Percentiles rank a stretch among this genome's conserved stretches.
These are phyloP conservation scores for Mycena albidolilacea DNA, from an alignment of 768 basidiomycete species.

Conservation along the genomic window DNA sequence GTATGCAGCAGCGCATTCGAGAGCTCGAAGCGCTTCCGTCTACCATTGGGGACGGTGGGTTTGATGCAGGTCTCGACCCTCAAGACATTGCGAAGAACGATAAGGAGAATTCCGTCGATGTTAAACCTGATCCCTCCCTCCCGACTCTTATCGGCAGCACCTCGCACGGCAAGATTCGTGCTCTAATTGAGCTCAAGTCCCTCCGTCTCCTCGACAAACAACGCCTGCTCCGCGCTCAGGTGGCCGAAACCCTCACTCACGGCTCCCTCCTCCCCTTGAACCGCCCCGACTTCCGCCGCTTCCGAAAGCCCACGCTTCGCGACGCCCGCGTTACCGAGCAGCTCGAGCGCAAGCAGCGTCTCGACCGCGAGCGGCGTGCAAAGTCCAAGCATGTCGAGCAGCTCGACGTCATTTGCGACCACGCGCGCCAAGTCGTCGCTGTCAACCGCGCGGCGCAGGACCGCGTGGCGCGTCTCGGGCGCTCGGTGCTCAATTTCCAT, in stretches of 20 bases:
- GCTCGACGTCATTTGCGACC: constrained; percentile 86
- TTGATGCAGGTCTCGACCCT: constrained; percentile 63
- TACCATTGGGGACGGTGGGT: constrained; percentile 83
- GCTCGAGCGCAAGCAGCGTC: constrained; percentile 91
- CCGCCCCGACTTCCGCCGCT: constrained; percentile 90
- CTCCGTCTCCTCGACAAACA: constrained; percentile 94
- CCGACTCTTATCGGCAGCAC: constrained; percentile 70
- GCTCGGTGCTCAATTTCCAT: constrained; percentile 88
- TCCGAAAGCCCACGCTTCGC: constrained; percentile 87
- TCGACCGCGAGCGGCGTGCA: constrained; percentile 92
- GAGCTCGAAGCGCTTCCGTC: constrained; percentile 88
- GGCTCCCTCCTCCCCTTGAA: constrained; percentile 92
- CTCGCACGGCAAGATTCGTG: constrained; percentile 87
- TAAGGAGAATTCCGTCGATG: constrained; percentile 53
- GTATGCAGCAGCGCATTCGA: constrained; percentile 88
- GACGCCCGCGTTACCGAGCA: constrained; percentile 93
- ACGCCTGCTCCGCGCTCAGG: constrained; percentile 84
- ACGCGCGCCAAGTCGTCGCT: constrained; percentile 83
- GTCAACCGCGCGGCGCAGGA: constrained; percentile 76
- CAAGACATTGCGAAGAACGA: constrained; percentile 59
- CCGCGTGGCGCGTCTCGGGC: constrained; percentile 81
- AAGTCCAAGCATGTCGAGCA: constrained; percentile 98
- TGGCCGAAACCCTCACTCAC: constrained; percentile 90
- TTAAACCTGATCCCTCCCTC: constrained; percentile 52
- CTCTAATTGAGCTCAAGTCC: constrained; percentile 93